Conservation (phyloP, 352 stramenopile genomes). For the Globisporangium cystogenes region DNA sequence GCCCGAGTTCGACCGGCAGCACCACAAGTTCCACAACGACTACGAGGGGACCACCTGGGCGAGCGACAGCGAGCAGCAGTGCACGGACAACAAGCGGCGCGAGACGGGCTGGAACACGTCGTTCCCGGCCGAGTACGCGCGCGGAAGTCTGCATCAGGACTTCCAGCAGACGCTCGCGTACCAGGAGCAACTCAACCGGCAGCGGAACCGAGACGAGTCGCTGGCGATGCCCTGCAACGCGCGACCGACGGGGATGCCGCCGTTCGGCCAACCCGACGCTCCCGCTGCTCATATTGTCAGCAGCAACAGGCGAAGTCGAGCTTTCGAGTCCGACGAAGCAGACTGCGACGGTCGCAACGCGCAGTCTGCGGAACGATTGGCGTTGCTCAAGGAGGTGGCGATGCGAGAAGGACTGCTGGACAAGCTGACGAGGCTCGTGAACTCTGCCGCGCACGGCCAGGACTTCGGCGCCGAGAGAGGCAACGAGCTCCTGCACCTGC, state of each 20-base stretch:
- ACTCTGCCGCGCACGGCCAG: conserved; percentile 14
- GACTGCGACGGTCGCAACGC: background rate
- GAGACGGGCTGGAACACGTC: conserved; percentile 72
- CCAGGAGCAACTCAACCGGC: conserved; percentile 34
- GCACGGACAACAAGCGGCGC: conserved; percentile 36
- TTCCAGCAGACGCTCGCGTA: conserved; percentile 60
- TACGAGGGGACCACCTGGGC: conserved; percentile 1
- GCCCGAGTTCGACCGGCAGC: conserved; percentile 12
- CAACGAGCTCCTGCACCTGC: conserved; percentile 51
- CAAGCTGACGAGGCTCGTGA: conserved; percentile 37
- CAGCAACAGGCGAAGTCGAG: background rate
- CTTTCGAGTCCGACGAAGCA: background rate
- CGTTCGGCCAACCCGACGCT: no score
- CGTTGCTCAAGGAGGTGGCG: conserved; percentile 48
- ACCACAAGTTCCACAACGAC: conserved; percentile 4
- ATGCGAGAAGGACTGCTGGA: conserved; percentile 55
- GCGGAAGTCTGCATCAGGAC: conserved; percentile 22
- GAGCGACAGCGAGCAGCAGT: conserved; percentile 5
- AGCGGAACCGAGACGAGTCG: conserved; percentile 16
- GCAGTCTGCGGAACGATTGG: conserved; percentile 24
- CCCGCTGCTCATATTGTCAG: background rate
- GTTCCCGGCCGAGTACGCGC: conserved; percentile 59
- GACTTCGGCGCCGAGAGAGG: conserved; percentile 35
- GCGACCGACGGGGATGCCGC: no score
- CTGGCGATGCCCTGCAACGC: background rate